A percentile compares a stretch with the other conserved stretches of the same genome.
phyloP scores from a whole-genome alignment of 257 asterid species.

The Phtheirospermum japonicum region DNA sequence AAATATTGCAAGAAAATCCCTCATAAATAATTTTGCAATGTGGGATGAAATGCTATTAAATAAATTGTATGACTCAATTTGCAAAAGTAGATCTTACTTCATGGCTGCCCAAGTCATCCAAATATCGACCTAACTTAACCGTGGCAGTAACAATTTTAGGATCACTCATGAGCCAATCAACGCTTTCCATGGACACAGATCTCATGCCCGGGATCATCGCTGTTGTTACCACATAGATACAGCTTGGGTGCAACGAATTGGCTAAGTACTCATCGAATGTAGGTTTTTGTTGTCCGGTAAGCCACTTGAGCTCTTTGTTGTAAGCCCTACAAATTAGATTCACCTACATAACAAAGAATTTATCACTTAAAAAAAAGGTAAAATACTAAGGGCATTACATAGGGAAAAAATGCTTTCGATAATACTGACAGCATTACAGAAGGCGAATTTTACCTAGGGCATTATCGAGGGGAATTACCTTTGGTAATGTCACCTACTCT shows the following conservation, averaged over 20 bases:
- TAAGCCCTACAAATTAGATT: conserved; percentile 8
- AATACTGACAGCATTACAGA: too few relatives aligned
- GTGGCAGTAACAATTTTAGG: conserved; percentile 15
- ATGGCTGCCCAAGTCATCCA: background rate
- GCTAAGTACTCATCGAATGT: conserved; percentile 6
- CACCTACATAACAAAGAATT: conserved; percentile 17
- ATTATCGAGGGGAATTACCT: too few relatives aligned
- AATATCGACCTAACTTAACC: background rate
- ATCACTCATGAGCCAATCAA: conserved; percentile 6
- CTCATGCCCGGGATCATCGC: background rate
- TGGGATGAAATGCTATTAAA: too few relatives aligned
- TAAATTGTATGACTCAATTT: too few relatives aligned
- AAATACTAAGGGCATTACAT: too few relatives aligned
- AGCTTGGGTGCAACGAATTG: background rate
- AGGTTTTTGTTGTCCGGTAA: background rate
- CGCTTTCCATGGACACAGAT: conserved; percentile 6
- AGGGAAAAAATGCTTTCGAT: too few relatives aligned
- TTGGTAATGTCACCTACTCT: too few relatives aligned
- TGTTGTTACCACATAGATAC: background rate
- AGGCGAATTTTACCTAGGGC: too few relatives aligned
- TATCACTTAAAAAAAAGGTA: too few relatives aligned
- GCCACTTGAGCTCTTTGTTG: conserved; percentile 2
- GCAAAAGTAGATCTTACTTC: too few relatives aligned
- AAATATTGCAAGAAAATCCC: too few relatives aligned
- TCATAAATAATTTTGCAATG: too few relatives aligned